Evolutionary conservation across 257 asterid species (phyloP), one percentile per base, ranked within the genome.

Genomic region (Solanum chaucha): DNA sequence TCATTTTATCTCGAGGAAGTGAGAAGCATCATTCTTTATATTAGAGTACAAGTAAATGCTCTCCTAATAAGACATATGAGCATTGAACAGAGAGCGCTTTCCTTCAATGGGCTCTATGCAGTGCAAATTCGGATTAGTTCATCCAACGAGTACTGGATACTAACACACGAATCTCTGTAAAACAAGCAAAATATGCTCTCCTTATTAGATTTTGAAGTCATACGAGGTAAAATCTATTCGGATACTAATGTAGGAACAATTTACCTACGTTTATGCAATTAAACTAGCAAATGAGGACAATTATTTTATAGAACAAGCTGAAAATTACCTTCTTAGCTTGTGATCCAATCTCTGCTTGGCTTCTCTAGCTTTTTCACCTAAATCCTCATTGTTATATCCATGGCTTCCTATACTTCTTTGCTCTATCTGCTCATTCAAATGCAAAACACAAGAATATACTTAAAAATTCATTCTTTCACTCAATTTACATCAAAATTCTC

Each of bases 311-410:
- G 8, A 48, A 48, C 20, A 14, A 48, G 58, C 58, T 48, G 58
- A 55, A 55, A 55, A 55, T 22, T 80, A 80, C 85, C 85, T 80
- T 80, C 89, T 91, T 13, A 94, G 88, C 88, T 87, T 93, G 85
- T 88, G 90, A 85, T 94, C 96, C 87, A 94, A 88, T 87, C 98
- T 93, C 78, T 89, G 90, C 87, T 94, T 90, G 82, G 93, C 93
- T 89, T 91, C 93, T 88, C 89, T 89, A 28, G 88, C 90, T 32
- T 82, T 88, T 74, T 86, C 32, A 30, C 32, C 32, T 30, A 30
- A 30, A 30, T 30, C 32, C 32, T 30, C 32, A 30, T 30, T 30
- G 32, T 30, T 30, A 30, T 30, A 30, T 30, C 32, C 32, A 30
- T 30, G 32, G 32, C 32, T 30, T 30, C 32, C 32, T 30, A 30